These are phyloP conservation scores for Aureobasidium sp. DNA, from an alignment of 2,329 filamentous ascomycete genomes.

Conservation along the genomic window DNA sequence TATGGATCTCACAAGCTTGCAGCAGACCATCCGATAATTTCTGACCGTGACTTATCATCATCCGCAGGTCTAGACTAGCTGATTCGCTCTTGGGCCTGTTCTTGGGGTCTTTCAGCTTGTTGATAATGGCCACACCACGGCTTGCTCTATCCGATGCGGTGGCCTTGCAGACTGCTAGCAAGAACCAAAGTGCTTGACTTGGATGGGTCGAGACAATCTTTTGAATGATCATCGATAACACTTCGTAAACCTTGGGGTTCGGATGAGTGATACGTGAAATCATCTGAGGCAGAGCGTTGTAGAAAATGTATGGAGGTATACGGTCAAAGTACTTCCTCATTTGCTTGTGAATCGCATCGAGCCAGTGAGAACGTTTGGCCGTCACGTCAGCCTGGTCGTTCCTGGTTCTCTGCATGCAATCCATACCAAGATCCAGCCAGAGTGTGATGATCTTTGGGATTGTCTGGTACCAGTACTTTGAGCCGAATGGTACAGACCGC, in stretches of 20 bases:
- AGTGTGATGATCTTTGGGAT: slow-evolving; percentile 85
- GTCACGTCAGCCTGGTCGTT: slow-evolving; percentile 39
- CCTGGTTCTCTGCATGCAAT: slow-evolving; percentile 41
- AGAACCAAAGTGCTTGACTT: slow-evolving; percentile 83
- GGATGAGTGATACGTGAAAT: slow-evolving; percentile 92
- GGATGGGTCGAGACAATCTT: slow-evolving; percentile 85
- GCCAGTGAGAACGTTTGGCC: slow-evolving; percentile 54
- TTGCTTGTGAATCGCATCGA: slow-evolving; percentile 64
- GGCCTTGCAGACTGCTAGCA: slow-evolving; percentile 81
- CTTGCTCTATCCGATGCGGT: slow-evolving; percentile 61
- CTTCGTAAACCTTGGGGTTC: slow-evolving; percentile 67
- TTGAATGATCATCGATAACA: slow-evolving; percentile 71
- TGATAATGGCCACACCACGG: slow-evolving; percentile 39
- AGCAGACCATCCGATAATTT: slow-evolving; percentile 77
- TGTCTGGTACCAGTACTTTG: slow-evolving; percentile 94
- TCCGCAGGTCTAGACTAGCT: slow-evolving; percentile 55
- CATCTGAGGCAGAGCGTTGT: slow-evolving; percentile 81
- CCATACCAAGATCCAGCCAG: slow-evolving; percentile 85
- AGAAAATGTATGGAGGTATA: slow-evolving; percentile 71
- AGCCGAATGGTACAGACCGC: slow-evolving; percentile 77
- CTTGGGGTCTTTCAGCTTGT: slow-evolving; percentile 41
- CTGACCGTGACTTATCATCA: slow-evolving; percentile 70
- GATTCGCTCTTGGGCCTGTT: slow-evolving; percentile 52
- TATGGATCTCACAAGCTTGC: slow-evolving; percentile 68
- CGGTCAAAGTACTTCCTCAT: slow-evolving; percentile 71